phyloP scores from a whole-genome alignment of 768 basidiomycete genomes.

The Rhodosporidiobolus sp. region DNA sequence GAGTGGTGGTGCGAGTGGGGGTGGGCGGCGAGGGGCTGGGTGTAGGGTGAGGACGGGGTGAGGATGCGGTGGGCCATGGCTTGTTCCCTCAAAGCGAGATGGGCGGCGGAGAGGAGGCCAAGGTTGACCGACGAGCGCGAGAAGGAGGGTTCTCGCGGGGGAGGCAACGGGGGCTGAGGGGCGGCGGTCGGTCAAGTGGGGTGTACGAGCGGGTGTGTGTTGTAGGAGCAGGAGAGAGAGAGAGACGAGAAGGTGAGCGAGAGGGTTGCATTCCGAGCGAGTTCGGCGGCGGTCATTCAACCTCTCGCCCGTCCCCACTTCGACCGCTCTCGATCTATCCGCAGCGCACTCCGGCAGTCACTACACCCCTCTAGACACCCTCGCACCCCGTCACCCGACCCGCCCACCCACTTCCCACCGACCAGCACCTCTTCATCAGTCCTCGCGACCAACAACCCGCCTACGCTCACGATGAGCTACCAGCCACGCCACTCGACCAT shows the following conservation, averaged over 20 bases:
- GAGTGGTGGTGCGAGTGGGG: not conserved
- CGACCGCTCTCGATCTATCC: too few relatives aligned
- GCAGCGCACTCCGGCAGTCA: rapidly evolving
- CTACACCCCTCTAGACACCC: not conserved
- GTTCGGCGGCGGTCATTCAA: too few relatives aligned
- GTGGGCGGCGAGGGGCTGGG: not conserved
- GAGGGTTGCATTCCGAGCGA: not conserved
- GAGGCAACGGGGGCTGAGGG: not conserved
- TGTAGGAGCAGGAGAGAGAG: not conserved
- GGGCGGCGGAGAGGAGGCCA: not conserved
- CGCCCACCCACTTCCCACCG: not conserved
- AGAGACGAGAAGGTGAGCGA: not conserved
- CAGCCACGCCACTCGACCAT: not conserved
- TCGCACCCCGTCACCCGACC: not conserved
- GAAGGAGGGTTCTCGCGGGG: not conserved
- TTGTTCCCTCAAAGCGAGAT: not conserved
- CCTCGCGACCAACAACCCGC: not conserved
- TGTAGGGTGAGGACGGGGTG: slow-evolving; percentile 2
- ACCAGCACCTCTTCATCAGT: not conserved
- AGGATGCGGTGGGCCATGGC: slow-evolving; percentile 10
- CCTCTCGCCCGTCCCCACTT: too few relatives aligned
- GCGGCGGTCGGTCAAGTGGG: not conserved
- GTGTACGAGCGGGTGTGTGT: not conserved
- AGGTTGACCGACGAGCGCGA: slow-evolving; percentile 11
- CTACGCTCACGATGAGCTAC: not conserved